Evolutionary conservation across 1,139 yeast species (phyloP).

Genomic region (Lodderomyces pseudojiufengensis): DNA sequence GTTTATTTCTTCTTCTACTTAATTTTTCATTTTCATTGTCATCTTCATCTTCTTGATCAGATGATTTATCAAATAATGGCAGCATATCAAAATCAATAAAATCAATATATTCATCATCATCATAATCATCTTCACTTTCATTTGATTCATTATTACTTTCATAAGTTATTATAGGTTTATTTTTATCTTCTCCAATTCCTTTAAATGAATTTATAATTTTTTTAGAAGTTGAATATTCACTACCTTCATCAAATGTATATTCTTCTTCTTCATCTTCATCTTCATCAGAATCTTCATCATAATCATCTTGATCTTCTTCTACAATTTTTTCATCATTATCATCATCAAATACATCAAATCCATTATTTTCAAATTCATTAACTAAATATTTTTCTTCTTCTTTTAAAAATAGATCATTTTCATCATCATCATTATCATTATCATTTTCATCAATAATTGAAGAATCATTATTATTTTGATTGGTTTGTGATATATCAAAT

Average conservation of each 20-base stretch:
- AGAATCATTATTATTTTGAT: slow-evolving; percentile 29
- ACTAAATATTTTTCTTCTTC: slow-evolving; percentile 48
- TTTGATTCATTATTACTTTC: slow-evolving; percentile 22
- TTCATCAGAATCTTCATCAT: slow-evolving; percentile 12
- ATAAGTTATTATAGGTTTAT: slow-evolving; percentile 27
- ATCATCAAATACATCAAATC: slow-evolving; percentile 36
- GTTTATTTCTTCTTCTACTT: slow-evolving; percentile 12
- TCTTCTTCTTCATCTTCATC: slow-evolving; percentile 12
- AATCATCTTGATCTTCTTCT: slow-evolving; percentile 10
- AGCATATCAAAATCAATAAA: slow-evolving; percentile 30
- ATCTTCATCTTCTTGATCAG: slow-evolving; percentile 21
- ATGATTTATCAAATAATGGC: slow-evolving; percentile 20
- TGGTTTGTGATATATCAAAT: too few relatives aligned
- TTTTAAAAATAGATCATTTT: slow-evolving; percentile 43
- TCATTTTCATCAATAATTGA: slow-evolving; percentile 29
- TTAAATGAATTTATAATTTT: slow-evolving; percentile 20
- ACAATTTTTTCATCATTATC: slow-evolving; percentile 10
- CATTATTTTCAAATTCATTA: slow-evolving; percentile 46
- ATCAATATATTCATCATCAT: slow-evolving; percentile 31
- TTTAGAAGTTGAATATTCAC: slow-evolving; percentile 10
- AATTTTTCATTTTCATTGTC: slow-evolving; percentile 10
- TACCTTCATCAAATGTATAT: slow-evolving; percentile 14
- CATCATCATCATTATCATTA: slow-evolving; percentile 47
- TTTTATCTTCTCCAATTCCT: slow-evolving; percentile 17
- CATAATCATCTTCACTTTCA: slow-evolving; percentile 20